Evolutionary conservation across 768 basidiomycete genomes (phyloP).

Genomic region (Myochromella boudieri): DNA sequence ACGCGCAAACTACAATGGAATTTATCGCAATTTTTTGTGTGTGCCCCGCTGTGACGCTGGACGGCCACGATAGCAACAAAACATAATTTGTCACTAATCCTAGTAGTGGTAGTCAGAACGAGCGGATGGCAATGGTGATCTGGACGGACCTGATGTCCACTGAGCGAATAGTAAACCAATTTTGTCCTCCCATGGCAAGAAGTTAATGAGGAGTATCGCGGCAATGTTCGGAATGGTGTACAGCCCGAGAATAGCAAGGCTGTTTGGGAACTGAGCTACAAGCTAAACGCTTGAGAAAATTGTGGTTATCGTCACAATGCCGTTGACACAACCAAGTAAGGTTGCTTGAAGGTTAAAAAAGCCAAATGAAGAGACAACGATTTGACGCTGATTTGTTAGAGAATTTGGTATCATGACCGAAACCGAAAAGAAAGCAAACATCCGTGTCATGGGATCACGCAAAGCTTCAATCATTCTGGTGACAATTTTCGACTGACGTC

Average conservation of each 20-base stretch:
- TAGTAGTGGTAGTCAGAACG: background rate
- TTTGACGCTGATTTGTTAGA: constrained; percentile 58
- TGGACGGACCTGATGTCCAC: constrained; percentile 52
- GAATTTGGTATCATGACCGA: constrained; percentile 67
- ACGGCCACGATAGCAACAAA: constrained; percentile 63
- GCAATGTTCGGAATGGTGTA: constrained; percentile 67
- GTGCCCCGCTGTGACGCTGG: constrained; percentile 65
- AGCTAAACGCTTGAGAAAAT: constrained; percentile 66
- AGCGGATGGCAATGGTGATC: background rate
- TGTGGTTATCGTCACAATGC: constrained; percentile 63
- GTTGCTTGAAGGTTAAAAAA: constrained; percentile 67
- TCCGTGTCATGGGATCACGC: constrained; percentile 70
- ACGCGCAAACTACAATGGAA: constrained; percentile 72
- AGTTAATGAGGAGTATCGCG: constrained; percentile 60
- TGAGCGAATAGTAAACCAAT: constrained; percentile 61
- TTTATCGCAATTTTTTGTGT: constrained; percentile 72
- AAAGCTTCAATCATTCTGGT: constrained; percentile 68
- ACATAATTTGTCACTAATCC: constrained; percentile 51
- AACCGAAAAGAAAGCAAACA: constrained; percentile 68
- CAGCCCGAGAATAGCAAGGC: constrained; percentile 61
- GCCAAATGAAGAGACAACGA: constrained; percentile 68
- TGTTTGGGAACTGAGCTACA: constrained; percentile 52
- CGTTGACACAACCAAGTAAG: constrained; percentile 65
- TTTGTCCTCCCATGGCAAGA: constrained; percentile 64
- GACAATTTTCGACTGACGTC: background rate